phyloP scores from a whole-genome alignment of 306 rosid species.

The Comarum palustre region DNA sequence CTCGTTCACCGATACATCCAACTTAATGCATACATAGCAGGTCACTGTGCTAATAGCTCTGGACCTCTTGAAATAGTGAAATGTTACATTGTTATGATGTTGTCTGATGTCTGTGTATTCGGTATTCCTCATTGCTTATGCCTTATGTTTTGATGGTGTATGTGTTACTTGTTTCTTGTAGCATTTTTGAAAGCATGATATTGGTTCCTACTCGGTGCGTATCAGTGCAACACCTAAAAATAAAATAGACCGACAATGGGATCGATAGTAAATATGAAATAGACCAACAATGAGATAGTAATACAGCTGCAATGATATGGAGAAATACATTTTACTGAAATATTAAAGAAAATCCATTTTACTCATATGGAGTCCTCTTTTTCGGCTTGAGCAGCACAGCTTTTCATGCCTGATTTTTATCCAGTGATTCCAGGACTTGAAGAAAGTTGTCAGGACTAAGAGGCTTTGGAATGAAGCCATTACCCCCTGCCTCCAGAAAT shows the following conservation, averaged over 20 bases:
- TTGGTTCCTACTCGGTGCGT: not conserved
- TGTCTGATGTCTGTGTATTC: not conserved
- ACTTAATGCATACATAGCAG: not conserved
- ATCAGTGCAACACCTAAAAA: not conserved
- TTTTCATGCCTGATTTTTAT: not conserved
- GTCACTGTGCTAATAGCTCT: not conserved
- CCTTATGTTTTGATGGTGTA: not conserved
- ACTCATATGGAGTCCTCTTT: too few species aligned
- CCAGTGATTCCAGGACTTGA: slow-evolving; percentile 23
- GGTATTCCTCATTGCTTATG: not conserved
- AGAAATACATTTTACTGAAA: not conserved
- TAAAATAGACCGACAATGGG: not conserved
- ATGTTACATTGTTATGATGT: not conserved
- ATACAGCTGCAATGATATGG: not conserved
- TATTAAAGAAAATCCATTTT: not conserved
- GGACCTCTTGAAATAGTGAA: not conserved
- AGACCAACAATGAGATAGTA: not conserved
- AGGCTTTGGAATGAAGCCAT: slow-evolving; percentile 24
- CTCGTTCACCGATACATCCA: not conserved
- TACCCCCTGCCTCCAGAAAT: slow-evolving; percentile 24
- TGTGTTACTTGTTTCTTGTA: not conserved
- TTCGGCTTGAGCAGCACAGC: not conserved
- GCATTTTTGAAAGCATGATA: not conserved
- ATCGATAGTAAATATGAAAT: not conserved
- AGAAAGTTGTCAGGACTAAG: slow-evolving; percentile 11